These are phyloP conservation scores for Saturnispora zaruensis DNA, from an alignment of 805 yeast genomes.

Conservation along the genomic window DNA sequence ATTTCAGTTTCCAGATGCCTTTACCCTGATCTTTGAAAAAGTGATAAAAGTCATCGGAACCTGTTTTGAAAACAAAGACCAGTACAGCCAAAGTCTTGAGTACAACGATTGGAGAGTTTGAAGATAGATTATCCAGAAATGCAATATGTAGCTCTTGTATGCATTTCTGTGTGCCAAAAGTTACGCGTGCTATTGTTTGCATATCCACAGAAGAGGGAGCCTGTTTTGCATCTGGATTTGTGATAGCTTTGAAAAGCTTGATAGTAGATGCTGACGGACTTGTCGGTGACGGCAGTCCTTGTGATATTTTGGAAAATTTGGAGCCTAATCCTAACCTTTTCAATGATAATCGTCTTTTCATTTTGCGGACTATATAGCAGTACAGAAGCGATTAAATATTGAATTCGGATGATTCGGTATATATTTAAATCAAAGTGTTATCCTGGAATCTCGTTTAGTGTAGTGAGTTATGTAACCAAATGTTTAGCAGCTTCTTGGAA, in stretches of 20 bases:
- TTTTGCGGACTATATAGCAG: neutral
- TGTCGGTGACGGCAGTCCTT: neutral
- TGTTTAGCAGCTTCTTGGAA: neutral
- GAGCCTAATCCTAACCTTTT: neutral
- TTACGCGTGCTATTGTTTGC: slow-evolving; percentile 4
- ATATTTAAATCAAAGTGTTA: neutral
- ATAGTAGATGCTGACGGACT: neutral
- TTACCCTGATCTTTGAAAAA: neutral
- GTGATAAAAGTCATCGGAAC: slow-evolving; percentile 5
- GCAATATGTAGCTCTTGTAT: neutral
- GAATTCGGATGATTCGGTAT: neutral
- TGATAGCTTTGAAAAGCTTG: slow-evolving; percentile 1
- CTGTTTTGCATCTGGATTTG: slow-evolving; percentile 2
- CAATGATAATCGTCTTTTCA: slow-evolving; percentile 4
- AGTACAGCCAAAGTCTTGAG: slow-evolving; percentile 6
- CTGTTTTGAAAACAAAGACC: slow-evolving; percentile 6
- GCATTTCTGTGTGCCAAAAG: neutral
- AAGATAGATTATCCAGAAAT: neutral
- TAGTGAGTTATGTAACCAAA: neutral
- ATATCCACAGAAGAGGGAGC: slow-evolving; percentile 7
- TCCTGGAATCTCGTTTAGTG: neutral
- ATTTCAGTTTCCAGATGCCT: slow-evolving; percentile 7
- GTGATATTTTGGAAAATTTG: slow-evolving; percentile 3
- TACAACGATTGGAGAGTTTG: neutral
- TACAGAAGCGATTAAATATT: neutral